Evolutionary conservation across 352 stramenopile species (phyloP).

Genomic region (Phytophthora lateralis): DNA sequence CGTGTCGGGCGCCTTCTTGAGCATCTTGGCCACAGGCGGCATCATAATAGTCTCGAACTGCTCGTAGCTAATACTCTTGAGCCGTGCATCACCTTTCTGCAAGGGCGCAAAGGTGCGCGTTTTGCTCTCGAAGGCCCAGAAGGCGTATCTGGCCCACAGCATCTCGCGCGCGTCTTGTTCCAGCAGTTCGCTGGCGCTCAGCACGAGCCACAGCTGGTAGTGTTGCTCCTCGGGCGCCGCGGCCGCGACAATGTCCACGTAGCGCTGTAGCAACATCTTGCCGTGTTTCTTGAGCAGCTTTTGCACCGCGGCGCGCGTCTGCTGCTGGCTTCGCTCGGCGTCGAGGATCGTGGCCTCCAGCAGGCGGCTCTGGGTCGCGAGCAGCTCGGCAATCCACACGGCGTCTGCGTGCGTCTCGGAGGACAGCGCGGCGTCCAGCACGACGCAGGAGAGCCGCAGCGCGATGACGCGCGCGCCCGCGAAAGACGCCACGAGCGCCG

Average conservation of each 20-base stretch:
- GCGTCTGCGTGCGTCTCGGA: slow-evolving; percentile 9
- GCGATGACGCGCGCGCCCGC: slow-evolving; percentile 53
- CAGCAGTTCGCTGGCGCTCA: slow-evolving; percentile 43
- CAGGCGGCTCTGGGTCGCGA: slow-evolving; percentile 51
- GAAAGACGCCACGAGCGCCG: slow-evolving; percentile 59
- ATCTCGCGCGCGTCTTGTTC: slow-evolving; percentile 40
- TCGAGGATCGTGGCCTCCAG: slow-evolving; percentile 67
- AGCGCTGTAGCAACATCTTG: slow-evolving; percentile 43
- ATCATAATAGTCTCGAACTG: slow-evolving; percentile 75
- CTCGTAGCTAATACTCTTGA: slow-evolving; percentile 55
- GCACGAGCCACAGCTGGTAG: slow-evolving; percentile 67
- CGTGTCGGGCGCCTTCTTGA: slow-evolving; percentile 86
- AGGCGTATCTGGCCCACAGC: slow-evolving; percentile 62
- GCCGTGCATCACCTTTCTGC: slow-evolving; percentile 44
- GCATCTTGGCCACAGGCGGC: slow-evolving; percentile 69
- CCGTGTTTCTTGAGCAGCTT: slow-evolving; percentile 53
- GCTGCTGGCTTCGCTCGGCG: slow-evolving; percentile 43
- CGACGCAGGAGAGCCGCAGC: slow-evolving; percentile 59
- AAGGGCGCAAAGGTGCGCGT: slow-evolving; percentile 49
- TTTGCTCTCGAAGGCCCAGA: slow-evolving; percentile 86
- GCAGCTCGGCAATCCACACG: slow-evolving; percentile 56
- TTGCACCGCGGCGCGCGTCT: slow-evolving; percentile 49
- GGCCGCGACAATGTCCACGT: slow-evolving; percentile 38
- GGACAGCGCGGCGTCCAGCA: slow-evolving; percentile 47
- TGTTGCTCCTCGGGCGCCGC: slow-evolving; percentile 50